Evolutionary conservation across 345 rosid species (phyloP).

Genomic region (Aegle marmelos): DNA sequence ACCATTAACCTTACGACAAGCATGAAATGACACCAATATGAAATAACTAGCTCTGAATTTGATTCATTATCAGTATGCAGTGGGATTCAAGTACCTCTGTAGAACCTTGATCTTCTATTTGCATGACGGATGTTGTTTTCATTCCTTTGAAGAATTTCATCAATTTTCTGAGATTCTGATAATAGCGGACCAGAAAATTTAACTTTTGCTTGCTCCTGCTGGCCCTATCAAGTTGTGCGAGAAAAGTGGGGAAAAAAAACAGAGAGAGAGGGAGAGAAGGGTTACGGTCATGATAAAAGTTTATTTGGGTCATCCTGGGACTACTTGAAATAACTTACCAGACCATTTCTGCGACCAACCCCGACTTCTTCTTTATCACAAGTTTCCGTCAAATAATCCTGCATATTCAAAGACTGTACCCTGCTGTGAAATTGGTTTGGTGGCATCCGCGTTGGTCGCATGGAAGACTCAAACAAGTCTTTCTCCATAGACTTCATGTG

Average conservation of each 20-base stretch:
- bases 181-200: conserved; percentile 49
- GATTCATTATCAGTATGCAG: background rate
- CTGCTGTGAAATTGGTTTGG: conserved; percentile 13
- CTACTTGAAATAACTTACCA: conserved; percentile 24
- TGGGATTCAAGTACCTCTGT: conserved; percentile 29
- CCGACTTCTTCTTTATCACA: conserved; percentile 17
- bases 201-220: conserved; percentile 2
- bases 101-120: conserved; percentile 44
- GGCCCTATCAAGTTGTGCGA: conserved; percentile 4
- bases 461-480: conserved; percentile 3
- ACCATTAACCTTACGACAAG: background rate
- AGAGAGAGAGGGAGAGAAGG: no score
- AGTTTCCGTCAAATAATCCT: conserved; percentile 5
- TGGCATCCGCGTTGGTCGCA: conserved; percentile 1
- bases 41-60: background rate
- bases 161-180: conserved; percentile 39
- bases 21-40: background rate
- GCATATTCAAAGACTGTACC: conserved; percentile 32
- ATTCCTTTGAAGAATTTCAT: conserved; percentile 46
- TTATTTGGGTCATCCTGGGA: background rate
- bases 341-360: conserved; percentile 18
- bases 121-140: conserved; percentile 52
- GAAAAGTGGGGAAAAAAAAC: background rate
- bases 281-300: background rate
- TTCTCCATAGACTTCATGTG: background rate